Evolutionary conservation across 2,329 filamentous ascomycete genomes (phyloP).

Genomic region (Apiospora marii): DNA sequence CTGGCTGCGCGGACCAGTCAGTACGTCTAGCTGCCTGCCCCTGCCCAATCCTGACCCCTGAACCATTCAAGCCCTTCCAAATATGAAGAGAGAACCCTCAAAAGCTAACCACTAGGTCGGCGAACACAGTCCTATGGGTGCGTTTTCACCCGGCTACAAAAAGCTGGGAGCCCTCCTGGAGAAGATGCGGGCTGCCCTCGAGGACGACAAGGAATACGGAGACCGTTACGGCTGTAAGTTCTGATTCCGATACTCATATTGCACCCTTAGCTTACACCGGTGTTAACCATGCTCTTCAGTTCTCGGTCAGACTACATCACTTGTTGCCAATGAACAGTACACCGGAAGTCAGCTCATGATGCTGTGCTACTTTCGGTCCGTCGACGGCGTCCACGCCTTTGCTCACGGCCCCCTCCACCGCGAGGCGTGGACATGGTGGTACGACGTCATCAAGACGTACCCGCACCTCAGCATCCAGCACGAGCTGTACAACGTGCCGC

Average conservation of each 20-base stretch:
- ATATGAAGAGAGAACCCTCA: not conserved
- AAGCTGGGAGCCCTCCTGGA: not conserved
- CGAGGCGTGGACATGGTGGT: not conserved
- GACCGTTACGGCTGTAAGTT: not conserved
- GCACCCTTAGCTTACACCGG: not conserved
- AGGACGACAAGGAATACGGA: not conserved
- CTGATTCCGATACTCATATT: not conserved
- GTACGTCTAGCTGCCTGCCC: not conserved
- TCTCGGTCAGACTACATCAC: not conserved
- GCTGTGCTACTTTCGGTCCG: constrained; percentile 11
- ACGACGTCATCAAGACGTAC: not conserved
- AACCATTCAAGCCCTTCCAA: not conserved
- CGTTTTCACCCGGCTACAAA: not conserved
- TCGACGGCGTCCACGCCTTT: not conserved
- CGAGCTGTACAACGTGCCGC: not conserved
- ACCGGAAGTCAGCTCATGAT: not conserved
- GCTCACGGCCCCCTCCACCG: not conserved
- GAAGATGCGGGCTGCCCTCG: not conserved
- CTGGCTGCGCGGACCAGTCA: not conserved
- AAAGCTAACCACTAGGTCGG: not conserved
- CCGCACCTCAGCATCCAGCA: constrained; percentile 12
- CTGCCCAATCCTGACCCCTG: not conserved
- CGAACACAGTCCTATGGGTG: not conserved
- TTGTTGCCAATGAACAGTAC: not conserved
- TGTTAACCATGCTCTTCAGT: not conserved